These are phyloP conservation scores for Dryas drummondii DNA, from an alignment of 306 rosid species.

Conservation along the genomic window DNA sequence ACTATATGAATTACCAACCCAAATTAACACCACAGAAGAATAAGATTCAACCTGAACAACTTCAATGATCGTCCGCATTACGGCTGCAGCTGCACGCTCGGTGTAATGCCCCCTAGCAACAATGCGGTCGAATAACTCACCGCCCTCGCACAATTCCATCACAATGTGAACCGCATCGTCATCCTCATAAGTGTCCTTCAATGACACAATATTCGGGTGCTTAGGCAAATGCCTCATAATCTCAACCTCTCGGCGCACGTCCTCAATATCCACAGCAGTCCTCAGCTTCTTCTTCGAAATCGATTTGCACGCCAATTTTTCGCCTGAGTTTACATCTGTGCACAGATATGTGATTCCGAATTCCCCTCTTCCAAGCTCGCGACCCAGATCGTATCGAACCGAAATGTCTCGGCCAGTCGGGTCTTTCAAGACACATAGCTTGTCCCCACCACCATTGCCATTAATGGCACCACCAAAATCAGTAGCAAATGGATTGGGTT, in stretches of 20 bases:
- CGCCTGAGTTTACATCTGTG: slow-evolving; percentile 31
- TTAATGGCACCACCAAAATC: slow-evolving; percentile 25
- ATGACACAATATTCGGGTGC: slow-evolving; percentile 43
- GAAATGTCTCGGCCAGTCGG: slow-evolving; percentile 48
- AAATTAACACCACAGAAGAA: background rate
- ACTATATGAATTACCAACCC: background rate
- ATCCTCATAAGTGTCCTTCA: slow-evolving; percentile 58
- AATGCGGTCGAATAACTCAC: slow-evolving; percentile 59
- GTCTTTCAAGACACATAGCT: slow-evolving; percentile 43
- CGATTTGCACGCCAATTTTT: slow-evolving; percentile 59
- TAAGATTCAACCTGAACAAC: slow-evolving; percentile 45
- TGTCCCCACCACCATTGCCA: slow-evolving; percentile 36
- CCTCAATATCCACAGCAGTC: slow-evolving; percentile 56
- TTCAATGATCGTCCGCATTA: slow-evolving; percentile 57
- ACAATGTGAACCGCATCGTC: slow-evolving; percentile 56
- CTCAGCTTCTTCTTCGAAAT: slow-evolving; percentile 62
- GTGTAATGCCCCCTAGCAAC: slow-evolving; percentile 68
- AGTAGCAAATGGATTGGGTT: slow-evolving; percentile 35
- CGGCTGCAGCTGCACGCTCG: slow-evolving; percentile 56
- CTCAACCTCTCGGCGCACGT: slow-evolving; percentile 57
- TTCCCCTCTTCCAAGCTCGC: slow-evolving; percentile 63
- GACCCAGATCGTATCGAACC: slow-evolving; percentile 47
- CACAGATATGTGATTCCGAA: slow-evolving; percentile 58
- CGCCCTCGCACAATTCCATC: slow-evolving; percentile 62
- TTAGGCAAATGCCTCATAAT: slow-evolving; percentile 52